phyloP scores from a whole-genome alignment of 257 asterid species.

The Marsdenia floribunda region DNA sequence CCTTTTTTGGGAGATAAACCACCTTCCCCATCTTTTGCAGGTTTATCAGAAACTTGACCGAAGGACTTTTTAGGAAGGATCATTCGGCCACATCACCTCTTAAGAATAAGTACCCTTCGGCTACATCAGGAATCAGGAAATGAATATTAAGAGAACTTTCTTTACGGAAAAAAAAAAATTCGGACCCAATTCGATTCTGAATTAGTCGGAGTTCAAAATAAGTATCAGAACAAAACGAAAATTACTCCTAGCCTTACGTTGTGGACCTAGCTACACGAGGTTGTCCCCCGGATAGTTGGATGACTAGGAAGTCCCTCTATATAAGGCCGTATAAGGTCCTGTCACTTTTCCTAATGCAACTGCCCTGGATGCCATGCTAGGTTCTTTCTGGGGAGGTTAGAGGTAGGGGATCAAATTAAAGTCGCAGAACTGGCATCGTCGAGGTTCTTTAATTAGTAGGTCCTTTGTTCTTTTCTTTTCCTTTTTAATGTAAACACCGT shows the following conservation, averaged over 20 bases:
- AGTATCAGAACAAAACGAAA: no score
- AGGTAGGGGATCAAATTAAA: background rate
- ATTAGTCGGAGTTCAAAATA: no score
- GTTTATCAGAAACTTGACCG: no score
- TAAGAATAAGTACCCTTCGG: no score
- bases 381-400: background rate
- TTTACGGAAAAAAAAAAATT: no score
- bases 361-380: constrained; percentile 25
- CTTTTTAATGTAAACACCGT: background rate
- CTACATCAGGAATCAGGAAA: no score
- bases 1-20: no score
- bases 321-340: background rate
- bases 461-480: background rate
- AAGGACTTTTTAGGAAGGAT: no score
- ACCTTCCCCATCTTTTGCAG: no score
- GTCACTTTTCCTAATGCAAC: constrained; percentile 1
- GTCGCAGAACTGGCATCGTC: constrained; percentile 6
- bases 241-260: background rate
- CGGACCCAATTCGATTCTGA: no score
- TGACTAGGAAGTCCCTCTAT: background rate
- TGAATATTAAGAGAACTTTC: no score
- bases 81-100: no score
- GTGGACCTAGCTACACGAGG: background rate
- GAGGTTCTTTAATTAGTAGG: background rate
- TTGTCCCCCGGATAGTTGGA: background rate